Base-by-base conservation (phyloP, 2,329 filamentous ascomycete genomes). In the Diaporthe ilicicola region DNA sequence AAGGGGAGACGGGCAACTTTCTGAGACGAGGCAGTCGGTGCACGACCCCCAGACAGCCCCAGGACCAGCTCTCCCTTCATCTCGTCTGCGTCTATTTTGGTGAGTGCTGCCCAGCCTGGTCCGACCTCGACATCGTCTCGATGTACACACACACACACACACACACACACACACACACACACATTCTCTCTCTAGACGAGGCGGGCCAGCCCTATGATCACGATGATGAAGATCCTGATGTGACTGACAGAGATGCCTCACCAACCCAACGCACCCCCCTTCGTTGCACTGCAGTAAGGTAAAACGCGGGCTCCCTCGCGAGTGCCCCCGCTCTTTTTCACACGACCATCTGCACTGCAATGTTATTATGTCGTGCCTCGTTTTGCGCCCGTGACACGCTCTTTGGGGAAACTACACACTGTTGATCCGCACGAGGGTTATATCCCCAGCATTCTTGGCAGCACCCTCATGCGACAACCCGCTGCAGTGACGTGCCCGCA, bases 11-110 rank as follows among this genome's bases (percentile, higher is more conserved):
- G 15, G 17, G 44, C 59, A 24, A 32, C 27, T 64, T 64, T 64
- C 44, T 64, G 59, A 64, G 59, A 64, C 59, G 59, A 27, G 7
- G 17, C 59, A 37, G 29, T 19, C 27, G 1, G 59, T 48, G 59
- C 59, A 64, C 59, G 59, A 64, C 42, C 59, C 56, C 59, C 44
- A 64, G 42, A 39, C 56, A 46, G 24, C 56, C 54, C 34, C 17
- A 24, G 2, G 19, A 13, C 55, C 39, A 46, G n/a, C 24, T 27
- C 56, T 62, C 42, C 59, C 59, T 64, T 64, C 59, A 64, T 64
- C 59, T 64, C 59, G 44, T 50, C 44, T 37, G 22, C 29, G 44
- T 62, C 59, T 62, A 62, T 62, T 62, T 62, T 48, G 27, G 59
- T 22, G 39, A 29, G n/a, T 34, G 19, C 59, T 64, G n/a, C 29